Evolutionary conservation across 129 eudicot species (phyloP).

Genomic region (Sambucus nigra): DNA sequence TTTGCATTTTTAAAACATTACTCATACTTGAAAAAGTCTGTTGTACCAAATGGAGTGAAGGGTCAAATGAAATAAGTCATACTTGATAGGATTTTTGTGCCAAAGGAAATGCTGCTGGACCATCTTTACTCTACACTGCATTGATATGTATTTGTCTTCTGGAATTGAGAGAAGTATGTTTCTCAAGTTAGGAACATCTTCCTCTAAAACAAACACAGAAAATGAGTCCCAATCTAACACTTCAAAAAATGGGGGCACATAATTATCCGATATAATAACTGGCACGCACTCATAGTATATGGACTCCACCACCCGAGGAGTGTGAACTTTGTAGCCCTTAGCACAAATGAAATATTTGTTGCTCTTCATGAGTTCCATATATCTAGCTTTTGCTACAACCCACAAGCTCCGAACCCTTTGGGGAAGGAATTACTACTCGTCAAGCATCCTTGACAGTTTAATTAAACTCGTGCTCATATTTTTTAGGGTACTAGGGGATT

Average conservation of each 20-base stretch:
- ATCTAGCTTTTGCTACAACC: conserved; percentile 51
- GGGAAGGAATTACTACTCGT: too few species aligned
- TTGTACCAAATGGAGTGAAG: conserved; percentile 79
- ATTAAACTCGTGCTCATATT: too few species aligned
- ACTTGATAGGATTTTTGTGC: conserved; percentile 54
- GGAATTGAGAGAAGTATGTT: conserved; percentile 52
- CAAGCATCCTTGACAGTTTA: too few species aligned
- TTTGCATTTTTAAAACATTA: too few species aligned
- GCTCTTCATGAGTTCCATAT: conserved; percentile 63
- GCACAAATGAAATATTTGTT: conserved; percentile 78
- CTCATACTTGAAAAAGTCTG: conserved; percentile 48
- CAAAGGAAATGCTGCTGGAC: conserved; percentile 66
- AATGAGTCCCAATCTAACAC: conserved; percentile 61
- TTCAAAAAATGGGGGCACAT: conserved; percentile 78
- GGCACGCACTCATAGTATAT: conserved; percentile 71
- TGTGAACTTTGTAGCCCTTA: conserved; percentile 61
- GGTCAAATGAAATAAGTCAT: conserved; percentile 80
- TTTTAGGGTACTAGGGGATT: too few species aligned
- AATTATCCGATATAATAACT: conserved; percentile 71
- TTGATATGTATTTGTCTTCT: conserved; percentile 40
- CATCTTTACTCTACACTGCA: conserved; percentile 55
- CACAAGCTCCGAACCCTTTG: too few species aligned
- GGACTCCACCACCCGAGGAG: conserved; percentile 70
- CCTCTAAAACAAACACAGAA: conserved; percentile 61
- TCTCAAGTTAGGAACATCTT: conserved; percentile 59